Evolutionary conservation across 495 filamentous ascomycete genomes (phyloP).

Genomic region (Penicillium angulare): DNA sequence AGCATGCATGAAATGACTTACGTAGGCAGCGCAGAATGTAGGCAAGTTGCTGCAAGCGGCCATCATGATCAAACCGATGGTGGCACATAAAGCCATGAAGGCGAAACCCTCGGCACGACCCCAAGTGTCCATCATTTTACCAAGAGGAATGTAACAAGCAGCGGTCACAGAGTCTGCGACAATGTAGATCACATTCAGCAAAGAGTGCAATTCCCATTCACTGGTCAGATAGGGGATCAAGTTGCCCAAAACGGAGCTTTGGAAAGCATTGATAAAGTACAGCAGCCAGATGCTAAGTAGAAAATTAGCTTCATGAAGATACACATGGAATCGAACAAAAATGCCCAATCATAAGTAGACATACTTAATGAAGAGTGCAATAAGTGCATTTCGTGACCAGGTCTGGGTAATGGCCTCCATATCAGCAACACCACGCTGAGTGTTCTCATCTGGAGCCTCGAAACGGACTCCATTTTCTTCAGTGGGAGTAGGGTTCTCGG

Average conservation of each 20-base stretch:
- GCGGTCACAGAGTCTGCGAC: slow-evolving; percentile 45
- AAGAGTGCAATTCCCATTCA: slow-evolving; percentile 56
- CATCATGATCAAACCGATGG: slow-evolving; percentile 47
- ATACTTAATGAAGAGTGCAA: slow-evolving; percentile 40
- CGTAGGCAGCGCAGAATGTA: slow-evolving; percentile 50
- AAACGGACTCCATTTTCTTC: background rate
- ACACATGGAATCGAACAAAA: too few relatives aligned
- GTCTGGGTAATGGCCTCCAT: slow-evolving; percentile 43
- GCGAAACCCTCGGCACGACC: slow-evolving; percentile 58
- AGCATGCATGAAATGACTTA: slow-evolving; percentile 20
- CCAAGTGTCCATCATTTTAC: slow-evolving; percentile 68
- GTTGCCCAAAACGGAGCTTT: slow-evolving; percentile 29
- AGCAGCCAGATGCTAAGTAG: slow-evolving; percentile 44
- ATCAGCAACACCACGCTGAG: slow-evolving; percentile 43
- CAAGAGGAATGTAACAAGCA: slow-evolving; percentile 52
- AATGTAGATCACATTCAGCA: slow-evolving; percentile 56
- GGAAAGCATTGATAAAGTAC: slow-evolving; percentile 48
- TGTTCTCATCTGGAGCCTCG: slow-evolving; percentile 10
- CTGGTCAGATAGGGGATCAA: slow-evolving; percentile 40
- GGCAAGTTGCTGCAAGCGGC: slow-evolving; percentile 48
- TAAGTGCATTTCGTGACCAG: slow-evolving; percentile 41
- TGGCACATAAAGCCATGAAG: slow-evolving; percentile 36
- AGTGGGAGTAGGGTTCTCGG: background rate
- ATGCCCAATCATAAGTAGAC: background rate
- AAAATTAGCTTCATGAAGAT: background rate